A percentile compares a stretch with the other conserved stretches of the same genome.
Evolutionary conservation across 495 filamentous ascomycete genomes (phyloP).

Genomic region (Penicillium psychrofluorescens): DNA sequence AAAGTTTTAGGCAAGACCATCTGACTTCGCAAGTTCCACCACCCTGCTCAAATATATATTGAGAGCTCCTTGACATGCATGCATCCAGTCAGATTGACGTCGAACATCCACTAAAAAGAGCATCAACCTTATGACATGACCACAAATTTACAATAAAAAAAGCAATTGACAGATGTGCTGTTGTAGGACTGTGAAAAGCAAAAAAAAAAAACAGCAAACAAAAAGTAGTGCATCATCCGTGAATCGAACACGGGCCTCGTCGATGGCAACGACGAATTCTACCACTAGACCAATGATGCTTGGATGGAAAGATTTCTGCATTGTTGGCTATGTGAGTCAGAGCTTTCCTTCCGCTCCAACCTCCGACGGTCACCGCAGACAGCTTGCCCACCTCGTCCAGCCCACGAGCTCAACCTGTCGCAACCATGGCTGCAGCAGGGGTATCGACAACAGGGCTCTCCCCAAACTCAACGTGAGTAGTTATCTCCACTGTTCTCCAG

Average conservation of each 20-base stretch:
- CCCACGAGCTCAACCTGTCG: conserved; percentile 19
- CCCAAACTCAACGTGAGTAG: conserved; percentile 44
- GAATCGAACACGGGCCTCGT: conserved; percentile 55
- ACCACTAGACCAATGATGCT: conserved; percentile 54
- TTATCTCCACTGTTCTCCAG: neutral
- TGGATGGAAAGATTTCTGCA: too few species aligned
- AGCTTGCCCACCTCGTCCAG: conserved; percentile 15
- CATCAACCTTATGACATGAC: too few species aligned
- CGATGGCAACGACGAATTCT: conserved; percentile 56
- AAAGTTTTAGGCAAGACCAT: too few species aligned
- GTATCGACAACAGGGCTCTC: conserved; percentile 20
- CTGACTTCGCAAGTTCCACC: too few species aligned
- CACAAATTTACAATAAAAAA: neutral
- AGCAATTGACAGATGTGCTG: too few species aligned
- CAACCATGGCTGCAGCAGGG: conserved; percentile 33
- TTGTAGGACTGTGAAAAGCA: too few species aligned
- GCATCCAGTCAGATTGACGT: too few species aligned
- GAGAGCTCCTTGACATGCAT: too few species aligned
- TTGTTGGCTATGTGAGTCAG: neutral
- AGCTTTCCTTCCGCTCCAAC: neutral
- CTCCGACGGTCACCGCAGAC: conserved; percentile 1
- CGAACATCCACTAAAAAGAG: too few species aligned
- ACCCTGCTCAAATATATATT: too few species aligned
- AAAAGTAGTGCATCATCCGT: conserved; percentile 43
- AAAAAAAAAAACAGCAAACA: conserved; percentile 15